Evolutionary conservation across 805 yeast species (phyloP).

Genomic region (Wickerhamiella azymoides): DNA sequence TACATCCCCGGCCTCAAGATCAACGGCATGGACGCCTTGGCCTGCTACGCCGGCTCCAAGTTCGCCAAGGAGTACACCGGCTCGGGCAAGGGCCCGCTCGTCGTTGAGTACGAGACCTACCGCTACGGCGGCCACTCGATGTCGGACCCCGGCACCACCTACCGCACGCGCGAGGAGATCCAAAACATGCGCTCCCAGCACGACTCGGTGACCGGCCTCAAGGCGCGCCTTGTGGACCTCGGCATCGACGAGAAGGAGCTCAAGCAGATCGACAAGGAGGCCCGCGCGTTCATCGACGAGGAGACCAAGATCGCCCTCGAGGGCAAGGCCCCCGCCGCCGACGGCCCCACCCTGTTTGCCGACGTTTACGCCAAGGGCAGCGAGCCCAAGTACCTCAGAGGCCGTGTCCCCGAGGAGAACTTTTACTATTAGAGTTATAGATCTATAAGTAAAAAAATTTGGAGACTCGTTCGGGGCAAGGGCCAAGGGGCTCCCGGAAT

Average conservation of each 20-base stretch:
- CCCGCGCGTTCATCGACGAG: slow-evolving; percentile 88
- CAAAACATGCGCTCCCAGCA: slow-evolving; percentile 98
- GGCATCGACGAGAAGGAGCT: slow-evolving; percentile 85
- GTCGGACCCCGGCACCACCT: slow-evolving; percentile 99
- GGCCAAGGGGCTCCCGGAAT: too few relatives aligned
- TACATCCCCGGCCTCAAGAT: slow-evolving; percentile 97
- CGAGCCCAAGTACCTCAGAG: slow-evolving; percentile 86
- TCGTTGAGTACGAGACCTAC: slow-evolving; percentile 93
- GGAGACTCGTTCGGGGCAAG: too few relatives aligned
- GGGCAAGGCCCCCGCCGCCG: slow-evolving; percentile 90
- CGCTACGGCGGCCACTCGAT: slow-evolving; percentile 99
- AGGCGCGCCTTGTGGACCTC: slow-evolving; percentile 69
- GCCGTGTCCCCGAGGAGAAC: slow-evolving; percentile 91
- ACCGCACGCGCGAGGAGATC: slow-evolving; percentile 99
- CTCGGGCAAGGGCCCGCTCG: slow-evolving; percentile 90
- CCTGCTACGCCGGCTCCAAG: slow-evolving; percentile 89
- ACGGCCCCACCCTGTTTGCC: slow-evolving; percentile 86
- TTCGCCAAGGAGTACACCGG: slow-evolving; percentile 95
- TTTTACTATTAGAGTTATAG: slow-evolving; percentile 43
- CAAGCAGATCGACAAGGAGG: slow-evolving; percentile 88
- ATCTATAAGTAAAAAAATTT: not conserved
- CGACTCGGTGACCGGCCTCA: slow-evolving; percentile 95
- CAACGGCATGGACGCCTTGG: slow-evolving; percentile 96
- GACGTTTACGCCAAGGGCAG: slow-evolving; percentile 93
- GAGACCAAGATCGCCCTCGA: slow-evolving; percentile 90